A percentile compares a stretch with the other conserved stretches of the same genome.
These are phyloP conservation scores for Neoarthrinium moseri DNA, from an alignment of 2,329 filamentous ascomycete genomes.

Conservation along the genomic window DNA sequence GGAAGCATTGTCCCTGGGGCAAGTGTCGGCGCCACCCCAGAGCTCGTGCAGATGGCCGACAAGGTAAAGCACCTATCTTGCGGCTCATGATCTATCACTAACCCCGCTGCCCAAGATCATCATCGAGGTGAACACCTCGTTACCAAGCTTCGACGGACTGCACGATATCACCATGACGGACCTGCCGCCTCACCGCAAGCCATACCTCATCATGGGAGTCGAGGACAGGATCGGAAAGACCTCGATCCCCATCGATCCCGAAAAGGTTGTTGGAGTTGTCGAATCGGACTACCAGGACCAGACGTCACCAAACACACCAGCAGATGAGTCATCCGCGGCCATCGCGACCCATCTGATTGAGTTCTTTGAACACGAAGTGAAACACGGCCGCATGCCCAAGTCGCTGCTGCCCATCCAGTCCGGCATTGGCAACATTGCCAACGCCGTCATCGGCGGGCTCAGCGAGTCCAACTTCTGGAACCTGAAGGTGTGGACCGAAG, in stretches of 20 bases:
- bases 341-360: slow-evolving; percentile 83
- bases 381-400: slow-evolving; percentile 70
- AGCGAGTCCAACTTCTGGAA: slow-evolving; percentile 80
- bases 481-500: slow-evolving; percentile 90
- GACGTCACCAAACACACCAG: slow-evolving; percentile 71
- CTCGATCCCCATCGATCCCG: slow-evolving; percentile 80
- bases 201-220: slow-evolving; percentile 80
- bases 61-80: slow-evolving; percentile 50
- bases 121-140: slow-evolving; percentile 86
- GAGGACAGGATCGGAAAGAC: slow-evolving; percentile 84
- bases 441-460: slow-evolving; percentile 84
- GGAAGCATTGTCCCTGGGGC: slow-evolving; percentile 87
- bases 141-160: slow-evolving; percentile 81
- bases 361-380: slow-evolving; percentile 80
- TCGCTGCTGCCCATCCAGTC: slow-evolving; percentile 81
- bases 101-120: slow-evolving; percentile 58
- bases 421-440: slow-evolving; percentile 91
- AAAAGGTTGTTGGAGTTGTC: slow-evolving; percentile 80
- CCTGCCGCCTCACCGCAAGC: slow-evolving; percentile 76
- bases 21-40: slow-evolving; percentile 80
- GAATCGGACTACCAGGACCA: slow-evolving; percentile 82
- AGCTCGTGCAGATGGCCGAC: slow-evolving; percentile 86
- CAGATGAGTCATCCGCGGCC: slow-evolving; percentile 68
- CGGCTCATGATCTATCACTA: neutral
- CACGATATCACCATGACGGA: slow-evolving; percentile 93